Conservation (phyloP, 2,329 filamentous ascomycete genomes). For the Cryphonectria parasitica region DNA sequence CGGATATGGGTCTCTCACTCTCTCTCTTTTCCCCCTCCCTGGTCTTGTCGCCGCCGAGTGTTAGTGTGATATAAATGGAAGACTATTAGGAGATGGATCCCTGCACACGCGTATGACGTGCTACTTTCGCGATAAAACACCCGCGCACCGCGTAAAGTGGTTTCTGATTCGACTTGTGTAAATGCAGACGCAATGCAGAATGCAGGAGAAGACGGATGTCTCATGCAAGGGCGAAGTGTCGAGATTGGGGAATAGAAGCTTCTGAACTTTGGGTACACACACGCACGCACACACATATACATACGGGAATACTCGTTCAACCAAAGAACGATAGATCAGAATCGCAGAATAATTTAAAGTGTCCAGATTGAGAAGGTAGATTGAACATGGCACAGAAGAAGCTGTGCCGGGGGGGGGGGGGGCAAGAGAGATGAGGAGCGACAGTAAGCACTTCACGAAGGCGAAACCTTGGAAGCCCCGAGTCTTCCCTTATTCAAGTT, state of each 20-base stretch:
- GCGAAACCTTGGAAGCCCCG: not conserved
- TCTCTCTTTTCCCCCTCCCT: not conserved
- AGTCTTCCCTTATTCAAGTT: not conserved
- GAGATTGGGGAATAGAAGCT: not conserved
- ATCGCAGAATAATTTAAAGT: not conserved
- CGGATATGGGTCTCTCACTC: not conserved
- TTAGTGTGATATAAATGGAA: slow-evolving; percentile 7
- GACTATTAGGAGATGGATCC: not conserved
- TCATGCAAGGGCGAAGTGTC: slow-evolving; percentile 12
- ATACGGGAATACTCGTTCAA: not conserved
- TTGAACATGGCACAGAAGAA: not conserved
- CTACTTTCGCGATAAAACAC: slow-evolving; percentile 12
- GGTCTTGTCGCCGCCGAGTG: not conserved
- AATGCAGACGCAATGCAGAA: slow-evolving; percentile 4
- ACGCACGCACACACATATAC: not conserved
- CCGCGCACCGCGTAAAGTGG: slow-evolving; percentile 16
- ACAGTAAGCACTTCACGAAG: not conserved
- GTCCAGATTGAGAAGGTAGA: not conserved
- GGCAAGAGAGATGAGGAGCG: too few relatives aligned
- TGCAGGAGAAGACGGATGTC: slow-evolving; percentile 7
- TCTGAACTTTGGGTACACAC: not conserved
- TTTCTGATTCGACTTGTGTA: not conserved
- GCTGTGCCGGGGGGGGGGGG: too few relatives aligned
- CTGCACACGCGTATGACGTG: slow-evolving; percentile 17
- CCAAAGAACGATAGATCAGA: not conserved